Base-by-base conservation (phyloP, 768 basidiomycete species). In the Serendipita sp. region DNA sequence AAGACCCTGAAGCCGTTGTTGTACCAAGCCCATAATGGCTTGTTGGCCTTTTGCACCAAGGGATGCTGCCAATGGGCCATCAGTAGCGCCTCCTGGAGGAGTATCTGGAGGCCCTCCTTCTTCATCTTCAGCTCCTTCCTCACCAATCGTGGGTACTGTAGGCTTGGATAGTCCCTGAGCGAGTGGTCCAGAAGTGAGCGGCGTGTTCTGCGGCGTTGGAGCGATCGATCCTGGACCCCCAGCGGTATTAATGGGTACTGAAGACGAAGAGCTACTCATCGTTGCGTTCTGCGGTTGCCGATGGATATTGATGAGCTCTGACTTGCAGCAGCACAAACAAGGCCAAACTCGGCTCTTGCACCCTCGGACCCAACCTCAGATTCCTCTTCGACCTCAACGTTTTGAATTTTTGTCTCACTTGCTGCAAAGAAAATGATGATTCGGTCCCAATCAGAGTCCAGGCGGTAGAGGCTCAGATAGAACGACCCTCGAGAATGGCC, bases 141-240 rank as follows among this genome's bases (percentile, higher is more conserved):
- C 91, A 45, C 84, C 76, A 75, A 91, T 91, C 75, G 89, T 89
- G 68, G 90, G 91, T 63, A 91, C 88, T 1, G 88, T 86, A 7
- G 93, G 93, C 70, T 89, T 84, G 52, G 91, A 92, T 66, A 93
- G 80, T 65, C 86, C 88, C 28, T 76, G 74, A 0, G 85, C 80
- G 74, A 95, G 86, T 64, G 91, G 90, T 11, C 89, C 88, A 69
- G 88, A 83, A 64, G 78, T 84, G 67, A 91, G 76, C 10, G 92
- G 93, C 2, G 93, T 95, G 76, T 96, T 95, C 78, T 90, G 88
- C 28, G 92, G 92, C 15, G 92, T 96, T 5, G 92, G 91, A n/a
- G 92, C 91, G 44, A 71, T 69, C 65, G 72, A 69, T 30, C 36
- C 44, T 35, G 30, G 65, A 18, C 56, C 56, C 10, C 56, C 56